These are phyloP conservation scores for Saksenaea vasiformis DNA, from an alignment of 371 early-diverging fungal species.

Conservation along the genomic window DNA sequence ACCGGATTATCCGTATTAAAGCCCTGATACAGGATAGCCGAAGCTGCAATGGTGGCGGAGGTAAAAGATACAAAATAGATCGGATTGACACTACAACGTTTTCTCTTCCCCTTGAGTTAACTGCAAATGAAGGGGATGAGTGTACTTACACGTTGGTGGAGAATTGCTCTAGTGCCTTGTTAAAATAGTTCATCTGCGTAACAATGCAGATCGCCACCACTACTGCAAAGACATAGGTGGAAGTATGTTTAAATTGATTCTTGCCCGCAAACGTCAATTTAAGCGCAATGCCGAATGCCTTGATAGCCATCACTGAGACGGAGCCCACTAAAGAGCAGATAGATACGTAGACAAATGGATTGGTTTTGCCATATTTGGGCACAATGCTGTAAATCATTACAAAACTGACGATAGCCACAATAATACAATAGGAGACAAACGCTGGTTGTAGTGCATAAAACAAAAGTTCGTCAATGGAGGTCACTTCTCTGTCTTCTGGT, in stretches of 20 bases:
- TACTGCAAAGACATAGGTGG: conserved; percentile 85
- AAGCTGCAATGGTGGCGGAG: conserved; percentile 87
- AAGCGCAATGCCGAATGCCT: conserved; percentile 90
- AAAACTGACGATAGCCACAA: conserved; percentile 61
- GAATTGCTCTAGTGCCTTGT: conserved; percentile 91
- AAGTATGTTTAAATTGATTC: conserved; percentile 87
- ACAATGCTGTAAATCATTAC: conserved; percentile 80
- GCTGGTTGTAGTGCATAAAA: conserved; percentile 68
- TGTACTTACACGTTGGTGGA: conserved; percentile 77
- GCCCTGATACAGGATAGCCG: conserved; percentile 86
- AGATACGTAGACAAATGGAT: conserved; percentile 87
- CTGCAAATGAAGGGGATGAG: conserved; percentile 6
- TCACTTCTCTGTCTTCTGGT: conserved; percentile 78
- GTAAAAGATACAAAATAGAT: conserved; percentile 95
- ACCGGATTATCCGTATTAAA: conserved; percentile 73
- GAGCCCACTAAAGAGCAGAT: conserved; percentile 89
- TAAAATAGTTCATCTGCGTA: conserved; percentile 96
- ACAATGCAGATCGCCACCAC: conserved; percentile 80
- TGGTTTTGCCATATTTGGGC: conserved; percentile 76
- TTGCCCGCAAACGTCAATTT: conserved; percentile 90
- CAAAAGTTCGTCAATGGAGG: conserved; percentile 66
- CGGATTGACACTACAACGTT: conserved; percentile 65
- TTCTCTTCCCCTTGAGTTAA: neutral
- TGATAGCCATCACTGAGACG: conserved; percentile 88
- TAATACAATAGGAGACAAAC: conserved; percentile 76